phyloP scores from a whole-genome alignment of 225 moss, liverwort and hornwort genomes.

The Pleurozium schreberi region DNA sequence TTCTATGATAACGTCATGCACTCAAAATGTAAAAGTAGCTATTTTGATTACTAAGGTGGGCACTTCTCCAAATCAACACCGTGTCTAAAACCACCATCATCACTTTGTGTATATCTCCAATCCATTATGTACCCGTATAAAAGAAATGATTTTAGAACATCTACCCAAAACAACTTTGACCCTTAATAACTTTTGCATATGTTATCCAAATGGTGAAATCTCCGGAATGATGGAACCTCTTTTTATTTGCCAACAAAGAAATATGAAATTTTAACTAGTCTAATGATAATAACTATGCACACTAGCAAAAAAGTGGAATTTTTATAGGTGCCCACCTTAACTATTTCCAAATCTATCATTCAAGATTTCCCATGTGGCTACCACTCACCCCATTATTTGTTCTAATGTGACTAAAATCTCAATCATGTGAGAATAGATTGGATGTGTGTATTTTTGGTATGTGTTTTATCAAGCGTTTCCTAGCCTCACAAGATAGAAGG shows the following conservation, averaged over 20 bases:
- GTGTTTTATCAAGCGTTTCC: accelerated
- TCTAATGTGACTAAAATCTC: accelerated
- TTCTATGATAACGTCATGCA: neutral
- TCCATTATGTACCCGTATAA: too few species aligned
- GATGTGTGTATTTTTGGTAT: neutral
- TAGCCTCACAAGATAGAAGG: neutral
- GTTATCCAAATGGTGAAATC: accelerated
- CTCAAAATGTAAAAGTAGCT: accelerated
- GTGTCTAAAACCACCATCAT: neutral
- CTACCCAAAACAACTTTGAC: neutral
- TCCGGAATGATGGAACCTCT: neutral
- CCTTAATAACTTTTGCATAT: neutral
- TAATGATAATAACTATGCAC: accelerated
- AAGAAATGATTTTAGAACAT: neutral
- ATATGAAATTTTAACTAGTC: neutral
- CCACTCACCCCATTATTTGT: accelerated
- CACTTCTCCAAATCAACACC: accelerated
- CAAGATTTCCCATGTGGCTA: too few species aligned
- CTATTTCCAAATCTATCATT: neutral
- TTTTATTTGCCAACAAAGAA: neutral
- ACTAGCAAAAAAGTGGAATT: accelerated
- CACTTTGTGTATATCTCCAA: accelerated
- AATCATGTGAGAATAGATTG: neutral
- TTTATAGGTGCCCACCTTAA: accelerated
- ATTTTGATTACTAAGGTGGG: neutral